Conservation (phyloP, 805 yeast genomes). For the Saccharomyces paradoxus region DNA sequence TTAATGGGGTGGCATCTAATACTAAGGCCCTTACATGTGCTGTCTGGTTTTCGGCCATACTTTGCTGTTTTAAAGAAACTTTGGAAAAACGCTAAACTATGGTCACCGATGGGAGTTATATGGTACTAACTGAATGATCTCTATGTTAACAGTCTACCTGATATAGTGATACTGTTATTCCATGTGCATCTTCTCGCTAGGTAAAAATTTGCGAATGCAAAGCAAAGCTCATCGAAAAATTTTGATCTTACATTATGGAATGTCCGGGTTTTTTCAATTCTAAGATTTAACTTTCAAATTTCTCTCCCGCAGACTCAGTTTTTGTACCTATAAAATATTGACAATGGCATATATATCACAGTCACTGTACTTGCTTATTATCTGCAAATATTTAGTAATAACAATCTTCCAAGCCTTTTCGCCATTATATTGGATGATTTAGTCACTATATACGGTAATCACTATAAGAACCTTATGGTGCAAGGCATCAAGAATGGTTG, state of each 20-base stretch:
- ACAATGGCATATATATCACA: too few relatives aligned
- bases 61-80: neutral
- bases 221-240: neutral
- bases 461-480: neutral
- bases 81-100: neutral
- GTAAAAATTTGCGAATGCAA: neutral
- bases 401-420: neutral
- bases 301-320: neutral
- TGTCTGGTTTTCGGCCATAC: conserved; percentile 3
- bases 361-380: neutral
- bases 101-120: neutral
- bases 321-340: too few relatives aligned
- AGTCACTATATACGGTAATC: neutral
- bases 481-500: neutral
- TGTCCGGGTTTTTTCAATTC: neutral
- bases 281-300: neutral
- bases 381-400: too few relatives aligned
- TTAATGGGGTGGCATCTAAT: conserved; percentile 91
- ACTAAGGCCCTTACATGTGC: conserved; percentile 51
- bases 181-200: neutral
- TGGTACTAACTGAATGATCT: too few relatives aligned
- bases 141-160: neutral
- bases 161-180: neutral
- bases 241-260: neutral
- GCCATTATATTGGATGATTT: neutral